Evolutionary conservation across 495 filamentous ascomycete species (phyloP), one percentile per base, ranked within the genome.

Genomic region (Beverwykella pulmonaria): DNA sequence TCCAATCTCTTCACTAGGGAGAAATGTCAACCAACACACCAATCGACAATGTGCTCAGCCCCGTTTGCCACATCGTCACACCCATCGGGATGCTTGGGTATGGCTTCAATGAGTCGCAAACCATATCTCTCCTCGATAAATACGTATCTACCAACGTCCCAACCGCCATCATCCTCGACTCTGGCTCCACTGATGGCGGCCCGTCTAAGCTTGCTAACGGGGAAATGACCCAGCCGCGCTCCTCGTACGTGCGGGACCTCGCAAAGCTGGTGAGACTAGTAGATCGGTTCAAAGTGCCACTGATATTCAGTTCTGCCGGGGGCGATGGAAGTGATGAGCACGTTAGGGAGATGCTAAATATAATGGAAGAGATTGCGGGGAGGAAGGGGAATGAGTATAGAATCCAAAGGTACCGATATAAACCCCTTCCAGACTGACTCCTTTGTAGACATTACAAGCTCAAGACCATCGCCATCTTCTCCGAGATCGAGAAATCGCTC

Each of bases 1-100:
- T 34, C 12, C 32, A 34, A 12, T 6, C 12, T 34, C 32, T 34
- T 6, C 32, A 12, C 6, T 12, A 34, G 6, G 12, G 5, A 34
- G 5, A 34, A 6, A 6, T 5, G 5, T 34, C 32, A 34, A 34
- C 32, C 32, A 34, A 34, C 32, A 34, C 8, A 52, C 20, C 20
- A 6, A 25, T 10, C 4, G 32, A 58, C 1, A 20, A 58, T 58
- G 54, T 9, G 19, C 54, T 60, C 7, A 22, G 5, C 15, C 62
- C 63, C 8, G n/a, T 67, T 3, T 59, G 55, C 49, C 48, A 69
- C 27, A 82, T 84, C 53, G 52, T 82, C 5, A 84, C 82, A 2
- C 80, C 81, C 0, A 75, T 79, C 60, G 80, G 76, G 23, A 82
- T 80, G 78, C 74, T 84, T 23, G 81, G 81, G 17, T 82, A 83